Base-by-base conservation (phyloP, 129 eudicot genomes). In the Kitagawia praeruptora region DNA sequence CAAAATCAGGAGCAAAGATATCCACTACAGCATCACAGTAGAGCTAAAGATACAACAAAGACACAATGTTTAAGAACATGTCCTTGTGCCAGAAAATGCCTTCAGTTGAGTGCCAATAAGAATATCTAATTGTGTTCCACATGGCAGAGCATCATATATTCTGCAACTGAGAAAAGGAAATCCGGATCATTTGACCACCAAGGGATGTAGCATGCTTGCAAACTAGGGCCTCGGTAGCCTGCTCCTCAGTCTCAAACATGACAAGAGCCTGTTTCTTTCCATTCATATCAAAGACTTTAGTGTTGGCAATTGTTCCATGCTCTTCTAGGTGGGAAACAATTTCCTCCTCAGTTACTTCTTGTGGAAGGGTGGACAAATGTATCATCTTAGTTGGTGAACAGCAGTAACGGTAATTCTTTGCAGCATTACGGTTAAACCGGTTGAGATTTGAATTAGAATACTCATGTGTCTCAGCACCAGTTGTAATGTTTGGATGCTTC, bases 301-400 rank as follows among this genome's bases (percentile, higher is more conserved):
- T 76, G 81, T 81, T 89, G 25, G 89, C 84, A 31, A 96, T 87
- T 69, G 79, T 79, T 47, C 99, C 98, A 44, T 96, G 98, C 85
- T 90, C 98, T 79, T 96, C 98, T 74, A 96, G 81, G 84, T 89
- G 97, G 34, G 85, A 27, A 47, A 89, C 74, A 25, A 96, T 92
- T 66, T 92, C 97, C 71, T 90, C 99, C 78, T 92, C 99, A 0
- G 94, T 85, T 31, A 96, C 86, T n/a, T 92, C 97, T 78, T 87
- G 96, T 10, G 96, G 98, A 42, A 96, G 90, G 71, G 89, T 87
- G n/a, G 99, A 96, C 56, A 96, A 54, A 86, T 96, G 99, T 83
- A 96, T 96, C 94, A 92, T 92, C 82, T 92, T 96, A 67, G 99
- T 96, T 11, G 99, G 98, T 45, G 98, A 92, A 83, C 99, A 96